These are phyloP conservation scores for Penicillium cosmopolitanum DNA, from an alignment of 495 filamentous ascomycete genomes.

Conservation along the genomic window DNA sequence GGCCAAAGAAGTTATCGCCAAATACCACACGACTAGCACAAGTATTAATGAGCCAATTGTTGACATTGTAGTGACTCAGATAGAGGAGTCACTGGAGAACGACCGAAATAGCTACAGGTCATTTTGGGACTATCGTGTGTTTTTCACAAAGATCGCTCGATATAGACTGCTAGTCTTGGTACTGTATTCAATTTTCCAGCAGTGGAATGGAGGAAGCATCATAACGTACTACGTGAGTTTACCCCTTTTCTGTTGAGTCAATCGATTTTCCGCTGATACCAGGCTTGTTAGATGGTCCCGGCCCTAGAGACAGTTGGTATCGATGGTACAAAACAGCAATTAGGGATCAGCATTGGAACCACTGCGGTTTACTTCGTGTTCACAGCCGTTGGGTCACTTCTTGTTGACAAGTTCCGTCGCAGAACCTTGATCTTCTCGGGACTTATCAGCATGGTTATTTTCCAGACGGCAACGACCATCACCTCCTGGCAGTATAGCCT, in stretches of 20 bases:
- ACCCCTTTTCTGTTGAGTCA: not conserved
- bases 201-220: constrained; percentile 50
- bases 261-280: constrained; percentile 6
- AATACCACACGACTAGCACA: constrained; percentile 43
- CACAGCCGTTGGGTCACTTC: constrained; percentile 38
- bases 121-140: constrained; percentile 45
- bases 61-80: constrained; percentile 41
- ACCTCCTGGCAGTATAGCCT: constrained; percentile 44
- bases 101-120: constrained; percentile 28
- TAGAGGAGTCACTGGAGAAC: constrained; percentile 43
- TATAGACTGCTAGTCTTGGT: constrained; percentile 41
- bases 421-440: constrained; percentile 43
- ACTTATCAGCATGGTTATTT: constrained; percentile 40
- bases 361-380: constrained; percentile 47
- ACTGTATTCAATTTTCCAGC: constrained; percentile 48
- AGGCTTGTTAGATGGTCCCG: constrained; percentile 35
- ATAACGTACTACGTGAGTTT: constrained; percentile 43
- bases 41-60: constrained; percentile 44
- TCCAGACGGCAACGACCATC: constrained; percentile 44
- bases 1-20: constrained; percentile 39
- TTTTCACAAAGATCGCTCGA: constrained; percentile 38
- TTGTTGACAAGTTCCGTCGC: constrained; percentile 43
- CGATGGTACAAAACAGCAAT: constrained; percentile 29
- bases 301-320: constrained; percentile 42
- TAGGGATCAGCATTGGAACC: constrained; percentile 43